phyloP scores from a whole-genome alignment of 257 asterid genomes.

The Dorcoceras hygrometricum region DNA sequence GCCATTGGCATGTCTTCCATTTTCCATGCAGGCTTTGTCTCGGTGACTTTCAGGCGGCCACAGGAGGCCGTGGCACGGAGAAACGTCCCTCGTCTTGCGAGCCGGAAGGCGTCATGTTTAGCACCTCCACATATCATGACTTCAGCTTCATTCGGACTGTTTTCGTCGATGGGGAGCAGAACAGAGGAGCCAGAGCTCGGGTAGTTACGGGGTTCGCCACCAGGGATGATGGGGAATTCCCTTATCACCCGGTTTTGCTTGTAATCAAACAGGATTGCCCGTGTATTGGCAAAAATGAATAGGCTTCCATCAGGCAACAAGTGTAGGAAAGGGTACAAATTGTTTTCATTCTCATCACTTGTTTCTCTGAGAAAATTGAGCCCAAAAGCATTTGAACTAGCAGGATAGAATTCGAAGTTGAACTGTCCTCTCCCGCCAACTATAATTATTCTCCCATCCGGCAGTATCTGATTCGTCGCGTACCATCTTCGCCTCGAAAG shows the following conservation, averaged over 20 bases:
- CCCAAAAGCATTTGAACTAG: slow-evolving; percentile 2
- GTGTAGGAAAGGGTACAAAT: slow-evolving; percentile 65
- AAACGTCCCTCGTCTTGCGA: slow-evolving; percentile 29
- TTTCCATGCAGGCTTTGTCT: slow-evolving; percentile 38
- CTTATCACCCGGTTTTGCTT: slow-evolving; percentile 30
- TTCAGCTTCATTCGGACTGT: slow-evolving; percentile 28
- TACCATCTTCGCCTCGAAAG: slow-evolving; percentile 58
- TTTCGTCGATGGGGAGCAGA: slow-evolving; percentile 56
- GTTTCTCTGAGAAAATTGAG: slow-evolving; percentile 54
- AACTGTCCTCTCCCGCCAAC: slow-evolving; percentile 63
- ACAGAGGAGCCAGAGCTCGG: slow-evolving; percentile 75
- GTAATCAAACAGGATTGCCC: slow-evolving; percentile 49
- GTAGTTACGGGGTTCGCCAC: slow-evolving; percentile 55
- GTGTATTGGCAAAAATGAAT: slow-evolving; percentile 54
- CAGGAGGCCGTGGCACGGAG: slow-evolving; percentile 43
- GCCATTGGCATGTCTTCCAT: slow-evolving; percentile 65
- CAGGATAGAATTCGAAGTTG: slow-evolving; percentile 56
- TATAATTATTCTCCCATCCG: slow-evolving; percentile 54
- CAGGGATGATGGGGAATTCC: slow-evolving; percentile 45
- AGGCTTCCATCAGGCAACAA: slow-evolving; percentile 64
- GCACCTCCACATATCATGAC: slow-evolving; percentile 78
- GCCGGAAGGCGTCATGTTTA: slow-evolving; percentile 27
- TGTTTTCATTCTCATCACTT: slow-evolving; percentile 49
- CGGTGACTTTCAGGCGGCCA: slow-evolving; percentile 44
- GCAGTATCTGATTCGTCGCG: slow-evolving; percentile 60